Conservation (phyloP, 75 land plant genomes). For the Azolla pinnata region DNA sequence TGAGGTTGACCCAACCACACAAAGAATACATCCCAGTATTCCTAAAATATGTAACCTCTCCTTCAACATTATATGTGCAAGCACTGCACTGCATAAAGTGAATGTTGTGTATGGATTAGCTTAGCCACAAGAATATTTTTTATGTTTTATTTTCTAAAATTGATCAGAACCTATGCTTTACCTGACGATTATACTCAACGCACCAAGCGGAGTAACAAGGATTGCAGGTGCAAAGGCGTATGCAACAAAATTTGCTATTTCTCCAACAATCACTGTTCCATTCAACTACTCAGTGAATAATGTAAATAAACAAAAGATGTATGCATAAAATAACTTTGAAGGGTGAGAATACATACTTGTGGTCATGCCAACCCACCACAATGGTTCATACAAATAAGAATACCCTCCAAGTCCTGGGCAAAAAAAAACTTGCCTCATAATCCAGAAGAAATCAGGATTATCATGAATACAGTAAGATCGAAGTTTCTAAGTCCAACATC, state of each 20-base stretch:
- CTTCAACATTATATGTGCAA: constrained; percentile 70
- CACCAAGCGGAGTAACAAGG: constrained; percentile 74
- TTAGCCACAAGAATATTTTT: no score
- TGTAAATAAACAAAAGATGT: background rate
- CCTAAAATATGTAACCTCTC: constrained; percentile 76
- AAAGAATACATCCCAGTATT: constrained; percentile 70
- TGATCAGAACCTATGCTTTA: no score
- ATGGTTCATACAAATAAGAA: constrained; percentile 85
- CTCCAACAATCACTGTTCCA: constrained; percentile 65
- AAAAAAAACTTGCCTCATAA: background rate
- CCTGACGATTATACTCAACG: constrained; percentile 77
- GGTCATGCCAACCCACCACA: constrained; percentile 98
- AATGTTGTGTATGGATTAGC: no score
- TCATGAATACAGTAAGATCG: no score
- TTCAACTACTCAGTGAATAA: background rate
- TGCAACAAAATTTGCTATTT: constrained; percentile 68
- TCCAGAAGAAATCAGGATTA: background rate
- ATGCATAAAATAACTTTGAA: background rate
- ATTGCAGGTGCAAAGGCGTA: constrained; percentile 83
- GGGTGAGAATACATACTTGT: constrained; percentile 52
- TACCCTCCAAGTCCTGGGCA: constrained; percentile 91
- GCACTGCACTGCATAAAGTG: constrained; percentile 54
- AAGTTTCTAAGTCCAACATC: no score
- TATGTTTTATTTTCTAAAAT: no score
- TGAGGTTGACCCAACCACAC: constrained; percentile 84